Evolutionary conservation across 306 rosid species (phyloP), one percentile per base, ranked within the genome.

Genomic region (Rosa persica): DNA sequence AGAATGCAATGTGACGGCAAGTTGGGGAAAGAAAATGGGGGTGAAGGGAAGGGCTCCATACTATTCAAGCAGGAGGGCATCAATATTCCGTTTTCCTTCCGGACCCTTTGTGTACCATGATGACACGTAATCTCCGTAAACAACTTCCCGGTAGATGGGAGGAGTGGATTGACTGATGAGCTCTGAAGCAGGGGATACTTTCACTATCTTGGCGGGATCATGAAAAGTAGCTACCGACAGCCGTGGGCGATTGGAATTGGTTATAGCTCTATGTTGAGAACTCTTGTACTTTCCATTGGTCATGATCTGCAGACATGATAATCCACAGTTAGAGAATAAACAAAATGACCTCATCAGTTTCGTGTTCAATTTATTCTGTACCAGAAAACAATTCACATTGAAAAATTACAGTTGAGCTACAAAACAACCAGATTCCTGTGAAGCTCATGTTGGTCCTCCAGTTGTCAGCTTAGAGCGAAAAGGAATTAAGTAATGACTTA

Each of bases 61-160:
- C 62, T 5, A 73, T 4, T 71, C 34, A 20, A 89, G 83, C 76
- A 85, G 0, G 75, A 94, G 90, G 12, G 93, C 89, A 61, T 93
- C 97, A 4, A 91, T 73, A 15, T 92, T 92, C 66, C 98, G 86
- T 73, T 88, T 95, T 51, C 98, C 98, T 57, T 80, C 90, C 0
- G 98, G 98, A 60, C 98, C 98, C 62, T 91, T 88, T 22, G 97
- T 86, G 71, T 95, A 92, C 98, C 98, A 91, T 27, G 93, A 89
- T 5, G 81, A 80, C 6, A 85, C 89, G 67, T 86, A 85, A 68
- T 95, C 98, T 44, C 97, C 93, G n/a, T 92, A 95, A 36, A 89
- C 76, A 77, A 90, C 90, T 79, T 79, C 97, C 1, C 82, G 85
- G 78, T 83, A 94, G 54, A 86, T 79, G n/a, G 87, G 85, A 23